phyloP scores from a whole-genome alignment of 768 basidiomycete species.

The Hypholoma fasciculare region DNA sequence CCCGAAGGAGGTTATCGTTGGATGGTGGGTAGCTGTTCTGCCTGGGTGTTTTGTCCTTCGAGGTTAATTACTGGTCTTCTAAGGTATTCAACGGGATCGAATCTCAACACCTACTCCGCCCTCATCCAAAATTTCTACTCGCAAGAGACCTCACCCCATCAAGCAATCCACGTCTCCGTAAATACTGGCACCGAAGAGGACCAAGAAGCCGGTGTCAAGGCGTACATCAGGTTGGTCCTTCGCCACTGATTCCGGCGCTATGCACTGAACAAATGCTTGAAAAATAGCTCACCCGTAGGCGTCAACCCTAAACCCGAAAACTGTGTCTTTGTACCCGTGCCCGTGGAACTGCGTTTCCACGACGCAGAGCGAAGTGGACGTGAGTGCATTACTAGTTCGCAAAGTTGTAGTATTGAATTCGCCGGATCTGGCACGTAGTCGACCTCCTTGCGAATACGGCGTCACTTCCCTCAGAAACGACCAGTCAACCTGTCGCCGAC shows the following conservation, averaged over 20 bases:
- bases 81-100: slow-evolving; percentile 93
- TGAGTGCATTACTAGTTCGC: slow-evolving; percentile 37
- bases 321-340: slow-evolving; percentile 91
- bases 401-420: slow-evolving; percentile 15
- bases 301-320: slow-evolving; percentile 91
- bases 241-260: slow-evolving; percentile 6
- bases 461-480: slow-evolving; percentile 43
- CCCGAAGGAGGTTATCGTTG: slow-evolving; percentile 88
- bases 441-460: slow-evolving; percentile 66
- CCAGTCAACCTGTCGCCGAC: slow-evolving; percentile 60
- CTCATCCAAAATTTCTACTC: slow-evolving; percentile 98
- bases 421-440: slow-evolving; percentile 44
- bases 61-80: neutral
- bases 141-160: slow-evolving; percentile 85
- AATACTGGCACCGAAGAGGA: slow-evolving; percentile 78
- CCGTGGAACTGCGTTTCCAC: slow-evolving; percentile 82
- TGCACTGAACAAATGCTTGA: slow-evolving; percentile 11
- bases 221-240: slow-evolving; percentile 73
- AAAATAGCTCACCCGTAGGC: slow-evolving; percentile 78
- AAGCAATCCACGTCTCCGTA: slow-evolving; percentile 87
- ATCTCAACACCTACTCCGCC: slow-evolving; percentile 92
- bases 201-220: slow-evolving; percentile 73
- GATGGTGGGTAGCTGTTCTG: slow-evolving; percentile 65
- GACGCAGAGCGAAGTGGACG: slow-evolving; percentile 84
- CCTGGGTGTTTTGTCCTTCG: neutral